A percentile compares a stretch with the other conserved stretches of the same genome.
phyloP scores from a whole-genome alignment of 1,284 basidiomycete species.

The Cutaneotrichosporon spelunceum region DNA sequence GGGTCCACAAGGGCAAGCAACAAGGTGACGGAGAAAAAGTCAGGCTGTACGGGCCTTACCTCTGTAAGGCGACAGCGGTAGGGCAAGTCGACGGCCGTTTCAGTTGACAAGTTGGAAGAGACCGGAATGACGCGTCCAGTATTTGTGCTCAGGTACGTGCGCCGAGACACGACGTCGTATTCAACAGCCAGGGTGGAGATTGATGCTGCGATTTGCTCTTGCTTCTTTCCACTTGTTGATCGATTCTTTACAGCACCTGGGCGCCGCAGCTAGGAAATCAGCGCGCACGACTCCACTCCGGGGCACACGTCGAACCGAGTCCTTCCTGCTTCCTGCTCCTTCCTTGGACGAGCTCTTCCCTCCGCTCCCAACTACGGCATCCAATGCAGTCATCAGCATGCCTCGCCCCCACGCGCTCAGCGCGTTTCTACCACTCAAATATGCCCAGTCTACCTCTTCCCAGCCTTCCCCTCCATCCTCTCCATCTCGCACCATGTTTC shows the following conservation, averaged over 20 bases:
- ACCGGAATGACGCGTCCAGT: too few relatives aligned
- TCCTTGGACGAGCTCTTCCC: not conserved
- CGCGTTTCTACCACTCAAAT: not conserved
- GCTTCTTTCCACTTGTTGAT: too few relatives aligned
- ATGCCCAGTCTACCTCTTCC: not conserved
- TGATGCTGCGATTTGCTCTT: too few relatives aligned
- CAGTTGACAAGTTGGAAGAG: too few relatives aligned
- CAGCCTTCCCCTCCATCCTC: slow-evolving; percentile 3
- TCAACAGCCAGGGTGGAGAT: too few relatives aligned
- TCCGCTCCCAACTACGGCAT: not conserved
- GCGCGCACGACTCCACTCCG: too few relatives aligned
- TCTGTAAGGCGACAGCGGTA: too few relatives aligned
- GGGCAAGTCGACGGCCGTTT: too few relatives aligned
- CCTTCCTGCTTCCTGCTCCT: not conserved
- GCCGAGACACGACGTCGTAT: not conserved
- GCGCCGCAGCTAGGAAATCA: too few relatives aligned
- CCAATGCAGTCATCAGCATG: not conserved
- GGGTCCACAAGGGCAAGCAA: not conserved
- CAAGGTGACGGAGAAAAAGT: not conserved
- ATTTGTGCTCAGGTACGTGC: not conserved
- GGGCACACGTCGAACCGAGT: too few relatives aligned
- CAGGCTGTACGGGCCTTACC: not conserved
- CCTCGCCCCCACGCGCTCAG: not conserved
- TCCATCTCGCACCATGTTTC: slow-evolving; percentile 40
- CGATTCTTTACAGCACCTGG: too few relatives aligned